Evolutionary conservation across 75 land plant genomes (phyloP), one percentile per base, ranked within the genome.

Genomic region (Pinus taeda): DNA sequence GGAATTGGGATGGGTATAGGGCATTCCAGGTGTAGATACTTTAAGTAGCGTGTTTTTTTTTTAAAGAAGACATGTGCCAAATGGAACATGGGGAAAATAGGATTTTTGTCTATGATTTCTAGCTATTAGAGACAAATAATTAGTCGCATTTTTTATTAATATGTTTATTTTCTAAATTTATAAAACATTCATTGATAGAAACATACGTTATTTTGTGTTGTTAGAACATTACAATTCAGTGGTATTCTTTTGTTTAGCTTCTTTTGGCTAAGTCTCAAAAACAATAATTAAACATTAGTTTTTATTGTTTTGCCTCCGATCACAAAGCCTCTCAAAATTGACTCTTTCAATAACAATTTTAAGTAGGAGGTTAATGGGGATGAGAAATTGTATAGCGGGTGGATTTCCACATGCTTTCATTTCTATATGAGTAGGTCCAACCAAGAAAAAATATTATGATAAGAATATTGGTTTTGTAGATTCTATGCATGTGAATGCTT

Each of bases 41-140:
- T 97, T 86, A 98, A 97, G 79, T 98, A 97, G 80, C 88, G 92
- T 73, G 99, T 98, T 49, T 97, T 85, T 88, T 97, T 98, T 78
- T 79, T 97, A 15, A 85, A 78, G 99, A 98, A 12, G 99, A 97
- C 71, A 85, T 94, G 84, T 97, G 99, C 79, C 98, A 98, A 57
- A 94, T 97, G 99, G 99, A 97, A 77, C 99, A 97, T 88, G 99
- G 99, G 70, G 84, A 92, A 63, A 95, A 97, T 80, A 88, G 98
- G 26, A 97, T 97, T 70, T 98, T 97, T 57, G 89, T 97, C 72
- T 98, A 97, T 78, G 99, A 97, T 90, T 98, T 97, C 63, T 95
- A 97, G 99, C 98, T 87, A 59, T 74, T 75, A 42, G 13, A 69
- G 71, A 67, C 21, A 67, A 69, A 69, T 20, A 69, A 20, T 9